Conservation (phyloP, 2,329 filamentous ascomycete species). For the Aspergillus sp. region DNA sequence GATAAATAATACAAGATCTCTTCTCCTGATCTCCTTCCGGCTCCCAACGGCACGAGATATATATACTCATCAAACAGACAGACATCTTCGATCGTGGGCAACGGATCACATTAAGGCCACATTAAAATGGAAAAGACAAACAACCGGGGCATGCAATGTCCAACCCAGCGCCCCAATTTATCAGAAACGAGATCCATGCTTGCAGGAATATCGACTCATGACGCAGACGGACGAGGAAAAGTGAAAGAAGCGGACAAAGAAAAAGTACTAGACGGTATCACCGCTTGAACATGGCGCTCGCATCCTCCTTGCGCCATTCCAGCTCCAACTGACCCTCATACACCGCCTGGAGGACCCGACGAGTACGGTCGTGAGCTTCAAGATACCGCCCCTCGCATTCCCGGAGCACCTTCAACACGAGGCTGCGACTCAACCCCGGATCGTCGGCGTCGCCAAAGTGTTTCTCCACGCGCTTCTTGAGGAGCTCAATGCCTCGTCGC, state of each 20-base stretch:
- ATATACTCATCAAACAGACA: neutral
- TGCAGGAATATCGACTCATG: neutral
- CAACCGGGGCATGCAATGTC: neutral
- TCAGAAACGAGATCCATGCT: neutral
- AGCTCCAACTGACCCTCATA: constrained; percentile 47
- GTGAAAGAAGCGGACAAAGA: constrained; percentile 2
- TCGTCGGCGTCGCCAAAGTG: constrained; percentile 92
- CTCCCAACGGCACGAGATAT: neutral
- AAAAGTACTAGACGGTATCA: constrained; percentile 15
- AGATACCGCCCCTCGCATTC: constrained; percentile 59
- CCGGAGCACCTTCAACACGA: constrained; percentile 59
- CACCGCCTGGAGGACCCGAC: constrained; percentile 42
- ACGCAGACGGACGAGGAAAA: neutral
- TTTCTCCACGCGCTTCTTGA: constrained; percentile 92
- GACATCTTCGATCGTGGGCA: neutral
- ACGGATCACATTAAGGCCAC: neutral
- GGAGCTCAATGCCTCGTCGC: constrained; percentile 80
- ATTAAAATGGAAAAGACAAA: neutral
- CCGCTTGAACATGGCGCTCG: constrained; percentile 40
- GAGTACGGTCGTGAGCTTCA: constrained; percentile 51
- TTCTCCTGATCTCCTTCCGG: too few species aligned
- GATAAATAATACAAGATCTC: too few species aligned
- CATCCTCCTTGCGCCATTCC: constrained; percentile 49
- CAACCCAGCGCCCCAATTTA: constrained; percentile 1
- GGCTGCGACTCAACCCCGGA: constrained; percentile 58